Conservation (phyloP, 2,329 filamentous ascomycete species). For the Fusarium falciforme region DNA sequence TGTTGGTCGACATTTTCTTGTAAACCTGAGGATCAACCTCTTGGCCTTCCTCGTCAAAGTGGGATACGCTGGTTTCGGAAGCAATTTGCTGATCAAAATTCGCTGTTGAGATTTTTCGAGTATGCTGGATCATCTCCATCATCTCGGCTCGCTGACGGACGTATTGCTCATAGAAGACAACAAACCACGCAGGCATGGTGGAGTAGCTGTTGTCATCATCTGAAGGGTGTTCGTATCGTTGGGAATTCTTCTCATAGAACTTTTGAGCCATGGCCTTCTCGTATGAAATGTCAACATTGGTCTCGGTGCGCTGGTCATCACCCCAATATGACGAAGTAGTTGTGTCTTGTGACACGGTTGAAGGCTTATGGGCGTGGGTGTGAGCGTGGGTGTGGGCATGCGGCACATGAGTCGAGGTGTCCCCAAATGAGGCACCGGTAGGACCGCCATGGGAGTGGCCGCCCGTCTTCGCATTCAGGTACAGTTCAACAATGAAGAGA, state of each 20-base stretch:
- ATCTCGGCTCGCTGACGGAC: conserved; percentile 70
- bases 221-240: conserved; percentile 36
- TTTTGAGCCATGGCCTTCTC: conserved; percentile 56
- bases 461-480: conserved; percentile 68
- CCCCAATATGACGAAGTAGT: background rate
- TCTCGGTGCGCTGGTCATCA: background rate
- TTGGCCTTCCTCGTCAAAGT: conserved; percentile 58
- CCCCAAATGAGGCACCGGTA: conserved; percentile 50
- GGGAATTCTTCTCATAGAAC: conserved; percentile 52
- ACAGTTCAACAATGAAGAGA: conserved; percentile 73
- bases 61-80: conserved; percentile 43
- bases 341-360: background rate
- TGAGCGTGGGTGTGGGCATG: background rate
- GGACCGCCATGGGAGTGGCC: conserved; percentile 70
- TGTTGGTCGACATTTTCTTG: conserved; percentile 76
- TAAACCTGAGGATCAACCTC: conserved; percentile 59
- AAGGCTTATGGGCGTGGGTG: background rate
- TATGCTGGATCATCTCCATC: conserved; percentile 62
- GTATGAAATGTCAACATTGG: conserved; percentile 42
- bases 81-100: conserved; percentile 48
- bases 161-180: conserved; percentile 73
- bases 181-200: conserved; percentile 70
- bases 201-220: conserved; percentile 43
- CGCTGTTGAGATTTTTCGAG: conserved; percentile 9
- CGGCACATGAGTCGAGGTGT: background rate